Evolutionary conservation across 805 yeast species (phyloP).

Genomic region (Saturnispora halmiae): DNA sequence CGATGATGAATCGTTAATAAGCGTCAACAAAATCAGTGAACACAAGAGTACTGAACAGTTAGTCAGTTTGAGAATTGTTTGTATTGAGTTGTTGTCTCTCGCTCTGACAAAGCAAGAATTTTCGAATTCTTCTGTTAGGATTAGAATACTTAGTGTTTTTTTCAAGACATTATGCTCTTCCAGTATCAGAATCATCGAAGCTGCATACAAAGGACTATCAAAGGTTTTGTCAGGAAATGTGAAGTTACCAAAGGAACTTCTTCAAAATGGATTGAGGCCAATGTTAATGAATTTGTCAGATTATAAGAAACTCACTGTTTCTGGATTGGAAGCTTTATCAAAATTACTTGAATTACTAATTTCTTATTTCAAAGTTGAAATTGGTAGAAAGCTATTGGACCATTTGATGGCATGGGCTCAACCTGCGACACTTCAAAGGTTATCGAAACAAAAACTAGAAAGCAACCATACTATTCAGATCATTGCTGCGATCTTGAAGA

Average conservation of each 20-base stretch:
- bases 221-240: constrained; percentile 77
- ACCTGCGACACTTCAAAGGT: constrained; percentile 61
- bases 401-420: constrained; percentile 96
- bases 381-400: constrained; percentile 85
- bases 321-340: constrained; percentile 87
- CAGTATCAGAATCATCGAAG: constrained; percentile 80
- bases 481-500: constrained; percentile 80
- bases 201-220: constrained; percentile 84
- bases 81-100: constrained; percentile 71
- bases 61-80: constrained; percentile 79
- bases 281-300: constrained; percentile 93
- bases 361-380: constrained; percentile 92
- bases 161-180: constrained; percentile 86
- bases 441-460: constrained; percentile 71
- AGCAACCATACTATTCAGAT: constrained; percentile 78
- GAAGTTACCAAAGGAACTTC: constrained; percentile 82
- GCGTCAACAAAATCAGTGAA: constrained; percentile 77
- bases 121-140: constrained; percentile 57
- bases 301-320: constrained; percentile 79
- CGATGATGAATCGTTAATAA: constrained; percentile 90
- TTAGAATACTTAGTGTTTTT: constrained; percentile 83
- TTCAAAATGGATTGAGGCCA: constrained; percentile 94
- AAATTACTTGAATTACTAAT: constrained; percentile 76
- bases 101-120: constrained; percentile 83
- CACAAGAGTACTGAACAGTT: constrained; percentile 83